Evolutionary conservation across 1,284 basidiomycete genomes (phyloP).

Genomic region (Cronartium quercuum): DNA sequence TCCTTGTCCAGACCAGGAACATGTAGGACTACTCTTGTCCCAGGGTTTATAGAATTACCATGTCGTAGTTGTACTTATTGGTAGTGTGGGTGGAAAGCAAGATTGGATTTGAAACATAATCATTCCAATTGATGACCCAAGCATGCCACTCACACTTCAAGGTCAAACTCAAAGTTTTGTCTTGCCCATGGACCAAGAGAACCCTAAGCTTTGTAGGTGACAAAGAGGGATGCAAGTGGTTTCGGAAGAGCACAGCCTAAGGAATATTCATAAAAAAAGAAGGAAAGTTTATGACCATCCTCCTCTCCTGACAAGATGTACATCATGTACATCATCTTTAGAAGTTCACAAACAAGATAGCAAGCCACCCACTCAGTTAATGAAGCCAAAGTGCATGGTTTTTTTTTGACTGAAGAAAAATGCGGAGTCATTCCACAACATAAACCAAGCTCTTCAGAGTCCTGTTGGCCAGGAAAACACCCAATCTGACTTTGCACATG

Average conservation of each 20-base stretch:
- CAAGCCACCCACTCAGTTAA: not conserved
- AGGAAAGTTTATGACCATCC: not conserved
- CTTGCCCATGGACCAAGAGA: not conserved
- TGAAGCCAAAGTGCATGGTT: not conserved
- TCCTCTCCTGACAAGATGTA: not conserved
- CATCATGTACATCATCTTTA: not conserved
- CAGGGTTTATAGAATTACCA: too few relatives aligned
- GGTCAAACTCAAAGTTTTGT: not conserved
- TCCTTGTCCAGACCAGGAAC: too few relatives aligned
- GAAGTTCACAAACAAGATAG: not conserved
- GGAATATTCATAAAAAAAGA: not conserved
- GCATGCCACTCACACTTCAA: not conserved
- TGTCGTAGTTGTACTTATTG: too few relatives aligned
- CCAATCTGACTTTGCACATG: slow-evolving; percentile 15
- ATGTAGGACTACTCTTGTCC: too few relatives aligned
- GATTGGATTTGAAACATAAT: not conserved
- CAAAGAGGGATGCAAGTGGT: not conserved
- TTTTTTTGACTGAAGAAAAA: not conserved
- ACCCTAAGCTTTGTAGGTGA: not conserved
- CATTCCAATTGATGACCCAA: not conserved
- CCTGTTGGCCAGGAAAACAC: not conserved
- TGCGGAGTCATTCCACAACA: not conserved
- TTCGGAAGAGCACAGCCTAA: not conserved
- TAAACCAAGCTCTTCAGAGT: not conserved
- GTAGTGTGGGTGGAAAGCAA: slow-evolving; percentile 2